Percentiles rank a stretch among this genome's conserved stretches.
phyloP scores from a whole-genome alignment of 164 flowering plant species.

The Sedum album region DNA sequence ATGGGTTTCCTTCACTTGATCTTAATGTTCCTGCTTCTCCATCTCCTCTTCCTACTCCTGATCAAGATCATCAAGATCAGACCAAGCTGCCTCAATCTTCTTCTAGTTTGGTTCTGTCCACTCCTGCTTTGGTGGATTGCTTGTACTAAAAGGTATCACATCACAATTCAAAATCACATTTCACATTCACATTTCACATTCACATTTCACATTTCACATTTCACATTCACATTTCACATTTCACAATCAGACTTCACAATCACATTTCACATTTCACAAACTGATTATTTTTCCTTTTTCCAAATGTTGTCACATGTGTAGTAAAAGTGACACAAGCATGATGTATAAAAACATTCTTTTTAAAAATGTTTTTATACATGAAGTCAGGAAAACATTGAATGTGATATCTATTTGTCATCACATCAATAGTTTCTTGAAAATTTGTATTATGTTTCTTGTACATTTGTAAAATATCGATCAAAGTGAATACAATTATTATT shows the following conservation, averaged over 20 bases:
- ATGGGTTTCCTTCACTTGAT: not conserved
- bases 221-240: too few species aligned
- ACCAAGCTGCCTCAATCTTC: not conserved
- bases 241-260: not conserved
- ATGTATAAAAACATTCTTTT: not conserved
- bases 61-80: not conserved
- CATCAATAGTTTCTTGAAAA: not conserved
- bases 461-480: too few species aligned
- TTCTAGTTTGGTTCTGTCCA: not conserved
- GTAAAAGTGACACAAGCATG: not conserved
- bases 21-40: not conserved
- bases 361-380: not conserved
- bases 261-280: too few species aligned
- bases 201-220: too few species aligned
- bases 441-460: not conserved
- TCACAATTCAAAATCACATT: not conserved
- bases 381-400: not conserved
- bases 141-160: not conserved
- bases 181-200: not conserved
- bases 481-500: not conserved
- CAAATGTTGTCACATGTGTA: too few species aligned
- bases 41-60: not conserved
- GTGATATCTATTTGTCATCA: not conserved
- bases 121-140: not conserved
- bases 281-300: too few species aligned